Evolutionary conservation across 805 yeast genomes (phyloP).

Genomic region (Scheffersomyces amazonensis): DNA sequence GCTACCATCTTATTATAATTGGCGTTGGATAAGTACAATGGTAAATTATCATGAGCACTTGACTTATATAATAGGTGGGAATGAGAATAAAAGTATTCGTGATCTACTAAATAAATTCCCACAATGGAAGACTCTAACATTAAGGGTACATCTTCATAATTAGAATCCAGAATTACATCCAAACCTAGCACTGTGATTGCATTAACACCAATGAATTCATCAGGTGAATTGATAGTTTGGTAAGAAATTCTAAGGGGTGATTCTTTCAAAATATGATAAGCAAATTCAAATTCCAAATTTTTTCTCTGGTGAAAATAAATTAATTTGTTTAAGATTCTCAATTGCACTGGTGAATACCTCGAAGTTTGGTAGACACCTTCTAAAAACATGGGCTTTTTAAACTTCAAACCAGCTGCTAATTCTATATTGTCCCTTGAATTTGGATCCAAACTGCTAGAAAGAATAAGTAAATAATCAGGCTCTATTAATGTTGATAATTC

Average conservation of each 20-base stretch:
- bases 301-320: conserved; percentile 49
- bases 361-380: conserved; percentile 31
- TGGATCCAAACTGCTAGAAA: conserved; percentile 28
- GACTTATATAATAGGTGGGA: conserved; percentile 14
- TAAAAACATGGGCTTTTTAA: conserved; percentile 21
- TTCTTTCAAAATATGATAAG: conserved; percentile 16
- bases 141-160: conserved; percentile 18
- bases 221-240: conserved; percentile 10
- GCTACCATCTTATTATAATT: not conserved
- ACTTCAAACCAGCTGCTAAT: conserved; percentile 22
- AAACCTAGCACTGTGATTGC: conserved; percentile 22
- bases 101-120: conserved; percentile 32
- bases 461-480: conserved; percentile 57
- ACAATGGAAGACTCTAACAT: conserved; percentile 43
- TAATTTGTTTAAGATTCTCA: conserved; percentile 50
- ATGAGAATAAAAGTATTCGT: conserved; percentile 17
- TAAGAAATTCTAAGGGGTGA: conserved; percentile 28
- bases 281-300: conserved; percentile 16
- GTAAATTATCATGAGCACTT: conserved; percentile 6
- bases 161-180: conserved; percentile 14
- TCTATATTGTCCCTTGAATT: conserved; percentile 25
- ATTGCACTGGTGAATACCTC: conserved; percentile 48
- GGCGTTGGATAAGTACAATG: conserved; percentile 14
- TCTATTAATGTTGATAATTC: conserved; percentile 40
- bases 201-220: conserved; percentile 19